Evolutionary conservation across 495 filamentous ascomycete species (phyloP), one percentile per base, ranked within the genome.

Genomic region (Penicillium cinerascens): DNA sequence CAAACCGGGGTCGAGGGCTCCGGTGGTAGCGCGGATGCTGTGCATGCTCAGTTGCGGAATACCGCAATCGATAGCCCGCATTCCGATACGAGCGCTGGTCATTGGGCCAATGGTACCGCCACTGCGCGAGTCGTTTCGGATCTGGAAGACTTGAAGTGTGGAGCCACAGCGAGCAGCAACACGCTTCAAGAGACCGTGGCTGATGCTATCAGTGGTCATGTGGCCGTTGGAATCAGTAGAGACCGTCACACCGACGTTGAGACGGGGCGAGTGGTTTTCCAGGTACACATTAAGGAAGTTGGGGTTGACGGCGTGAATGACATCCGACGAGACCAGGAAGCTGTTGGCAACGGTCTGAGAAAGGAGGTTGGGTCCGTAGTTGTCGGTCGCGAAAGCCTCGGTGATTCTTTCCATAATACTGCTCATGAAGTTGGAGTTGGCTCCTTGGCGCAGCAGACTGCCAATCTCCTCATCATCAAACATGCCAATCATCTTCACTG

Each of bases 381-480:
- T 55, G 43, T 67, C 54, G 22, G 67, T 59, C 0, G 80, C 65
- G 47, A 96, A 85, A 7, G 81, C 72, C 65, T 95, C 89, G 46
- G 88, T 78, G 43, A 88, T 85, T 47, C 92, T 87, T 63, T 92
- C 87, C 49, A 98, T 81, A 20, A 83, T 78, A 41, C 80, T 78
- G 46, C 88, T 84, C 49, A 96, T 80, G 73, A 96, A 91, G 74
- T 96, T 97, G 43, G 89, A 84, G 20, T 81, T 78, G 2, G 93
- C 93, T 49, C 93, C 93, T 69, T 98, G 92, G 36, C 93, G 87
- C 47, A 96, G 82, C 3, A 88, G 73, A 38, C 87, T 91, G 49
- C 93, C 93, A 55, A 98, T 93, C 65, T 98, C 93, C 64, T 98
- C 93, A 61, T 96, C 88, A 64, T 98, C 93, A 66, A 97, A 97